phyloP scores from a whole-genome alignment of 2,329 filamentous ascomycete genomes.

The Ophiobolus disseminans region DNA sequence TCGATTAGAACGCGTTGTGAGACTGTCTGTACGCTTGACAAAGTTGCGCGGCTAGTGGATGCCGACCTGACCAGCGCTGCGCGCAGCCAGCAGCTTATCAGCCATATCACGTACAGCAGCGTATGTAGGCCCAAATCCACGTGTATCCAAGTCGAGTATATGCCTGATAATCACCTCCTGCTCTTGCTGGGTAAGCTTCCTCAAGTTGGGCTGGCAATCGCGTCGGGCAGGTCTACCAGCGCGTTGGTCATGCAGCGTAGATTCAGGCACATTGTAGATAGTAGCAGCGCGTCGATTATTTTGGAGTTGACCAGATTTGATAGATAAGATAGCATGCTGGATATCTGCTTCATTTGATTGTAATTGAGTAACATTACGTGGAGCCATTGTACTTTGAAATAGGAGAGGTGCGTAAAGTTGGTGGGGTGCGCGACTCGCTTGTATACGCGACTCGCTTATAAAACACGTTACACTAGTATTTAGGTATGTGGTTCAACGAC shows the following conservation, averaged over 20 bases:
- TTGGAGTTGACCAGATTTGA: neutral
- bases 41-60: too few relatives aligned
- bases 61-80: too few relatives aligned
- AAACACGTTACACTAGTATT: too few relatives aligned
- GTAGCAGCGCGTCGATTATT: too few relatives aligned
- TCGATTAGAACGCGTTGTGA: neutral
- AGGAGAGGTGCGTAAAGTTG: neutral
- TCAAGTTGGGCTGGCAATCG: too few relatives aligned
- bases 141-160: neutral
- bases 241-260: neutral
- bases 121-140: too few relatives aligned
- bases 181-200: neutral
- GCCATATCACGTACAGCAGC: too few relatives aligned
- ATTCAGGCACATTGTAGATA: neutral
- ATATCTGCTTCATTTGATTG: neutral
- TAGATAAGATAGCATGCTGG: neutral
- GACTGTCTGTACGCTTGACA: neutral
- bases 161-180: neutral
- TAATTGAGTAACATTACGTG: neutral
- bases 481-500: too few relatives aligned
- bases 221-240: neutral
- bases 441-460: constrained; percentile 5
- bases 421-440: constrained; percentile 1
- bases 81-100: too few relatives aligned
- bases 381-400: neutral